Evolutionary conservation across 192 early-diverging fungal genomes (phyloP).

Genomic region (Cetraspora pellucida): DNA sequence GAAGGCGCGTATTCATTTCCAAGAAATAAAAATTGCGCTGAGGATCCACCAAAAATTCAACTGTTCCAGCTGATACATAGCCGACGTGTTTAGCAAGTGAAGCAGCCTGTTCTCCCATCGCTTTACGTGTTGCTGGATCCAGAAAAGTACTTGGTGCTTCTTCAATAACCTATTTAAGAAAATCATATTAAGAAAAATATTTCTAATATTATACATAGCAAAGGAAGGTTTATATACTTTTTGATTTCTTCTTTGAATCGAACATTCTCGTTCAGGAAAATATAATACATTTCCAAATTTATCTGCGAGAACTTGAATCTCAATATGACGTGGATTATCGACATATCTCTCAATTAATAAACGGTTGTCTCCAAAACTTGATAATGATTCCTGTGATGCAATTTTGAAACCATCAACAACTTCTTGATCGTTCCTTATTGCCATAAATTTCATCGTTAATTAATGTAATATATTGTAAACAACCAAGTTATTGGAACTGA

Average conservation of each 20-base stretch:
- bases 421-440: slow-evolving; percentile 55
- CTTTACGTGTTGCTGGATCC: slow-evolving; percentile 60
- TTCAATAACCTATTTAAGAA: slow-evolving; percentile 59
- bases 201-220: neutral
- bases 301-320: slow-evolving; percentile 74
- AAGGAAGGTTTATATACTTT: slow-evolving; percentile 40
- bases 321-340: slow-evolving; percentile 78
- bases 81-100: slow-evolving; percentile 73
- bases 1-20: slow-evolving; percentile 82
- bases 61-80: slow-evolving; percentile 77
- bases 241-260: slow-evolving; percentile 81
- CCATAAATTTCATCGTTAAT: neutral
- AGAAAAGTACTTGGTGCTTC: slow-evolving; percentile 81
- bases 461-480: neutral
- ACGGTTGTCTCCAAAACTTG: slow-evolving; percentile 87
- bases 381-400: slow-evolving; percentile 75
- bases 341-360: slow-evolving; percentile 93
- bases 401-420: slow-evolving; percentile 77
- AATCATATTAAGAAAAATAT: neutral
- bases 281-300: slow-evolving; percentile 75
- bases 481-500: too few relatives aligned
- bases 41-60: slow-evolving; percentile 75
- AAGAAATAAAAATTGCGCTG: slow-evolving; percentile 78
- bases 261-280: slow-evolving; percentile 89
- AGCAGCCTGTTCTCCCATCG: slow-evolving; percentile 80